phyloP scores from a whole-genome alignment of 2,329 filamentous ascomycete genomes.

The Diaporthe nobilis region DNA sequence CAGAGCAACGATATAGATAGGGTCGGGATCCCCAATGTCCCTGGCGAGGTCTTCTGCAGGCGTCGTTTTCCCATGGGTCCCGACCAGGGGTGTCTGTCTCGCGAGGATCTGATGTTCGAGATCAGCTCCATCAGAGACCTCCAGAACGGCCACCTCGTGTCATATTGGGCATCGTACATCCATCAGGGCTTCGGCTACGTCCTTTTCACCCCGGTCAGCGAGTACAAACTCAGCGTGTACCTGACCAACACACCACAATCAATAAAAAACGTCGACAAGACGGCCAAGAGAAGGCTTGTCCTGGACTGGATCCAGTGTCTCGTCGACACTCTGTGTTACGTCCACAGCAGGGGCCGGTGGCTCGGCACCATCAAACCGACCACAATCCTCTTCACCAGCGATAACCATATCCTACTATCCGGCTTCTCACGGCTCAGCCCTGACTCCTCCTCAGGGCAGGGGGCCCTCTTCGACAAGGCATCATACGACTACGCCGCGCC shows the following conservation, averaged over 20 bases:
- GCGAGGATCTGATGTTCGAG: constrained; percentile 72
- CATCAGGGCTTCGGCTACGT: constrained; percentile 75
- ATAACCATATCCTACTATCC: constrained; percentile 77
- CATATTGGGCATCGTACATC: constrained; percentile 79
- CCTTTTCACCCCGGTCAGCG: constrained; percentile 76
- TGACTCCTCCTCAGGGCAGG: constrained; percentile 56
- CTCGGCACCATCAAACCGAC: constrained; percentile 81
- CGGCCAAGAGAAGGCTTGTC: constrained; percentile 70
- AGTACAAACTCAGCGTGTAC: constrained; percentile 77
- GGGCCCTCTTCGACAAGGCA: constrained; percentile 75
- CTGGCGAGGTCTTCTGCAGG: constrained; percentile 70
- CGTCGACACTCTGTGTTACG: constrained; percentile 75
- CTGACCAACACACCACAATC: constrained; percentile 73
- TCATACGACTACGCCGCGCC: constrained; percentile 81
- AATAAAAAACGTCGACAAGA: constrained; percentile 74
- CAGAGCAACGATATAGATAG: constrained; percentile 63
- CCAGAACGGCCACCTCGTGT: constrained; percentile 78
- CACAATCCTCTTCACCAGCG: constrained; percentile 75
- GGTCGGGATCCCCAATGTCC: constrained; percentile 74
- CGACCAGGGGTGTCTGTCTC: constrained; percentile 59
- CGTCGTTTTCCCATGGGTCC: constrained; percentile 69
- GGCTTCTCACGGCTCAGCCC: constrained; percentile 69
- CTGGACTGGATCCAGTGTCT: constrained; percentile 84
- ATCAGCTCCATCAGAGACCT: constrained; percentile 71
- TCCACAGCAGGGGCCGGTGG: constrained; percentile 74